phyloP scores from a whole-genome alignment of 2,329 filamentous ascomycete genomes.

The Pseudogymnoascus sp. region DNA sequence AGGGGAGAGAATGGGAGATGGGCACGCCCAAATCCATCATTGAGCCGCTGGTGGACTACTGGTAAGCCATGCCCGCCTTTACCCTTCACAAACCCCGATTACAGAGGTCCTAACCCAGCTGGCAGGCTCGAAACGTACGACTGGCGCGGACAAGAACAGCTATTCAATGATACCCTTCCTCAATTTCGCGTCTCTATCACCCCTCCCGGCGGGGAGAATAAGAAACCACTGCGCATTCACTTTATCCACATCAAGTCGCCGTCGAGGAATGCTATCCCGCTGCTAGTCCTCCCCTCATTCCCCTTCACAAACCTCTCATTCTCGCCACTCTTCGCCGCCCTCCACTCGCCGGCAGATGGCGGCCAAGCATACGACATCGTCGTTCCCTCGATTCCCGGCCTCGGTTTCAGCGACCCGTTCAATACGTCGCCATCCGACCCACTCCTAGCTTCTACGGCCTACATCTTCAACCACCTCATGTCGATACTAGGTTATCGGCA shows the following conservation, averaged over 20 bases:
- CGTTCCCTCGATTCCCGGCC: slow-evolving; percentile 56
- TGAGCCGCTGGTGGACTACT: slow-evolving; percentile 59
- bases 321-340: slow-evolving; percentile 44
- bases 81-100: background rate
- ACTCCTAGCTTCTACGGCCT: slow-evolving; percentile 47
- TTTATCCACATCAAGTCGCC: slow-evolving; percentile 55
- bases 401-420: slow-evolving; percentile 60
- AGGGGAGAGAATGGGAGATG: slow-evolving; percentile 47
- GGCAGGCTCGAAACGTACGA: slow-evolving; percentile 58
- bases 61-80: slow-evolving; percentile 38
- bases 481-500: slow-evolving; percentile 47
- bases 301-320: slow-evolving; percentile 58
- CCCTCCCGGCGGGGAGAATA: slow-evolving; percentile 30
- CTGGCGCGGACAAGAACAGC: slow-evolving; percentile 53
- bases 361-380: slow-evolving; percentile 57
- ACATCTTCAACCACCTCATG: slow-evolving; percentile 54
- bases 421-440: slow-evolving; percentile 23
- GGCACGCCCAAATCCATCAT: slow-evolving; percentile 48
- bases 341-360: slow-evolving; percentile 45
- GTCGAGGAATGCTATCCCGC: slow-evolving; percentile 48
- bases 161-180: slow-evolving; percentile 51
- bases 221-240: slow-evolving; percentile 47
- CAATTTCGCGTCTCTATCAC: slow-evolving; percentile 55
- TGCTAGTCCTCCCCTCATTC: slow-evolving; percentile 59
- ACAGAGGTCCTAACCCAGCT: background rate